Evolutionary conservation across 192 early-diverging fungal species (phyloP), one percentile per base, ranked within the genome.

Genomic region (Lobulomyces angularis): DNA sequence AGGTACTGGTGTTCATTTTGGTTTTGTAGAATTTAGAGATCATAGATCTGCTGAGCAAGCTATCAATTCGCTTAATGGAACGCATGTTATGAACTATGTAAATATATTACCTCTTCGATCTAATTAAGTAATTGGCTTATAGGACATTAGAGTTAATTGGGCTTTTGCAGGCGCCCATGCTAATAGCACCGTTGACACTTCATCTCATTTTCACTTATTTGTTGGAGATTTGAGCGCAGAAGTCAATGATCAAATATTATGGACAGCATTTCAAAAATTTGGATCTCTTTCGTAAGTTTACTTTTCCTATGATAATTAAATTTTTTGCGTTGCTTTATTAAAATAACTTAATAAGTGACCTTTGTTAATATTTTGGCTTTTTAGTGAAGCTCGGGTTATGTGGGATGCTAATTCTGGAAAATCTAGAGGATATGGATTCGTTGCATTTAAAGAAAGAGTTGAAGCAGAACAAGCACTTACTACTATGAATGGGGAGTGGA

Each of bases 211-310:
- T 38, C 88, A 88, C 25, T 66, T 92, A n/a, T 93, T 93, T 67
- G 83, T 93, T 45, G 89, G 89, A 35, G 89, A 93, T 37, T 64
- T 93, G 46, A 81, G 82, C 36, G 69, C 89, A n/a, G 89, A 90
- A 48, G 78, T 93, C 43, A 90, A 70, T 37, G 83, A 90, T 48
- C 77, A 84, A 39, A 59, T 79, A 21, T 67, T 93, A 22, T 62
- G 58, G 21, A 82, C 81, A 45, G 81, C 87, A 4, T 93, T 93
- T 37, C 46, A 55, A 33, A 71, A 47, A 14, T 86, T 84, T 60
- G 77, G 79, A 14, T 60, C 58, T 26, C 64, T 86, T 64, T 80
- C 80, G 83, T 85, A 63, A 48, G 83, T 77, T 14, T 17, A 35
- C 25, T 18, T 2, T 28, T 26, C 21, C 6, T 20, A 42, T 7